These are phyloP conservation scores for Starmera caribaea DNA, from an alignment of 805 yeast species.

Conservation along the genomic window DNA sequence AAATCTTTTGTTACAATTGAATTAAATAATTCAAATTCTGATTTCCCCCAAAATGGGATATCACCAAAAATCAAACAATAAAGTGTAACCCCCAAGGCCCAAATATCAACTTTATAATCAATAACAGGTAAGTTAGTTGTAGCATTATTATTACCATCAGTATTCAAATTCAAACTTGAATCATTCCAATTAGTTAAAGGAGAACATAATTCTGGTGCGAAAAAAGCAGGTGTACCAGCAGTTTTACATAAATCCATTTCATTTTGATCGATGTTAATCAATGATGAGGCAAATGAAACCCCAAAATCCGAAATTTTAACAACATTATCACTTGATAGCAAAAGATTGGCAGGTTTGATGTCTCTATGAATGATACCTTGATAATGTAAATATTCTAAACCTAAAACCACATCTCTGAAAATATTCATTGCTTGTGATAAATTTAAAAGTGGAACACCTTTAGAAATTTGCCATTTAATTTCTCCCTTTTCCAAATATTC, in stretches of 20 bases:
- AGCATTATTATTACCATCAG: constrained; percentile 10
- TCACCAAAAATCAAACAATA: constrained; percentile 82
- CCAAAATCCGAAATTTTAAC: constrained; percentile 98
- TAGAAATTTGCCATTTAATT: constrained; percentile 62
- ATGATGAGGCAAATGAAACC: constrained; percentile 63
- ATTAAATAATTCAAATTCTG: constrained; percentile 78
- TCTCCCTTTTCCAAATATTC: constrained; percentile 91
- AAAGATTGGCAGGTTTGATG: constrained; percentile 87
- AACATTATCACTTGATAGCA: constrained; percentile 55
- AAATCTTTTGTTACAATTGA: constrained; percentile 60
- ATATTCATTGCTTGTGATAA: constrained; percentile 60
- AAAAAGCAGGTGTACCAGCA: constrained; percentile 96
- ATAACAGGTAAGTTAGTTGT: constrained; percentile 35
- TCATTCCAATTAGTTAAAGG: constrained; percentile 24
- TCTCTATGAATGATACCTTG: constrained; percentile 93
- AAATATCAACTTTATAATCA: constrained; percentile 83
- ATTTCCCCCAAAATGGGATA: constrained; percentile 81
- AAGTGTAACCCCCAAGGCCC: constrained; percentile 93
- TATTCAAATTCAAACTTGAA: constrained; percentile 10
- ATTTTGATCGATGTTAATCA: constrained; percentile 34
- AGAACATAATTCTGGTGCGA: constrained; percentile 86
- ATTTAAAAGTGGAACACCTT: constrained; percentile 57
- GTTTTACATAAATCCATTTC: constrained; percentile 89
- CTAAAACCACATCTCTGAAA: constrained; percentile 76
- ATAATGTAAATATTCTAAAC: constrained; percentile 81